Conservation (phyloP, 768 basidiomycete genomes). For the Baorangia bicolor region DNA sequence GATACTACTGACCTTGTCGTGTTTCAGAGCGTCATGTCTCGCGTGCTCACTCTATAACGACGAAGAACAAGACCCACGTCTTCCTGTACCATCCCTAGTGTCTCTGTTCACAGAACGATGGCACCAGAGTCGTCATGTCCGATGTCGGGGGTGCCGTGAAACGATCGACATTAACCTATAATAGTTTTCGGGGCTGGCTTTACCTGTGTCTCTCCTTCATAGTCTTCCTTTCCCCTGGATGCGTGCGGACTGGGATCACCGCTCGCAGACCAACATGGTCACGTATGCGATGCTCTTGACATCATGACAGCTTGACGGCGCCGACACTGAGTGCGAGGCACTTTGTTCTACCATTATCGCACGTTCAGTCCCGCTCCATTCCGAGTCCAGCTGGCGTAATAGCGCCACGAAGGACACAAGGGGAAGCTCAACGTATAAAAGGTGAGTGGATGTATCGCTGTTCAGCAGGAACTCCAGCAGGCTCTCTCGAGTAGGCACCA, state of each 20-base stretch:
- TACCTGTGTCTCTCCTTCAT: neutral
- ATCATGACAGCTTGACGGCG: neutral
- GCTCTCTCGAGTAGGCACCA: neutral
- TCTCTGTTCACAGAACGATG: too few relatives aligned
- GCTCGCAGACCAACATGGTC: neutral
- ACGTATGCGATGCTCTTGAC: neutral
- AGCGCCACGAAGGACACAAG: neutral
- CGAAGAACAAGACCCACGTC: too few relatives aligned
- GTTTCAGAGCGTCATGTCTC: too few relatives aligned
- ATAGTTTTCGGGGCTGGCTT: too few relatives aligned
- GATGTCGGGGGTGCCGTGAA: too few relatives aligned
- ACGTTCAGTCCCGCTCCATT: neutral
- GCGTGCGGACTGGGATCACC: neutral
- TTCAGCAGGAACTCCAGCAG: neutral
- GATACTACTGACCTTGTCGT: too few relatives aligned
- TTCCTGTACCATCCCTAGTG: too few relatives aligned
- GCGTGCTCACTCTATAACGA: too few relatives aligned
- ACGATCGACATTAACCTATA: too few relatives aligned
- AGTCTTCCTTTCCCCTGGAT: neutral
- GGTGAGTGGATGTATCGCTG: neutral
- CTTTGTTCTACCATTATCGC: neutral
- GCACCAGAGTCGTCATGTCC: too few relatives aligned
- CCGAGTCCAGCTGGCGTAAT: neutral
- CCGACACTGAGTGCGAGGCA: too few relatives aligned
- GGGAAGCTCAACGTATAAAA: neutral